phyloP scores from a whole-genome alignment of 2,329 filamentous ascomycete species.

The Trichoderma atrobrunneum region DNA sequence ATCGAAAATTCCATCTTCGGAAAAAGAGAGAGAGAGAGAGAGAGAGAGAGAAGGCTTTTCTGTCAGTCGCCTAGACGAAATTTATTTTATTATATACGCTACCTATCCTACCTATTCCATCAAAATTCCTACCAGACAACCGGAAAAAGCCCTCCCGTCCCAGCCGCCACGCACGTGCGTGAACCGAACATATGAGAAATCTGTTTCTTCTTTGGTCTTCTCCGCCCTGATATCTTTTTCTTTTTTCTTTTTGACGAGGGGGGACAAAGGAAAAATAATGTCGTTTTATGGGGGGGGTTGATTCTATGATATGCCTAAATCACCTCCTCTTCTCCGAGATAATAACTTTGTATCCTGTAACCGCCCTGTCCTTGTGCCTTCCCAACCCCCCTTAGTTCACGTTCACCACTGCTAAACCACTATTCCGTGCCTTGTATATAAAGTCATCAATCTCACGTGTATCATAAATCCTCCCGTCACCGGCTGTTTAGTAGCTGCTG shows the following conservation, averaged over 20 bases:
- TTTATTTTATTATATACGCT: constrained; percentile 11
- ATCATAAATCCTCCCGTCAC: constrained; percentile 25
- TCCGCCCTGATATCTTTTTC: background rate
- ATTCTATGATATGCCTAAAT: constrained; percentile 10
- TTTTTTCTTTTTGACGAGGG: background rate
- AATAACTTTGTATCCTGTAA: background rate
- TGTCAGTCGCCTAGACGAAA: background rate
- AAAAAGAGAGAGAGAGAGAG: background rate
- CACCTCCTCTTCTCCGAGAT: background rate
- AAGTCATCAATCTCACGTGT: background rate
- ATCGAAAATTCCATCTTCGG: background rate
- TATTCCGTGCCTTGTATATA: background rate
- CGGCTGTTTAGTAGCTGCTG: constrained; percentile 53
- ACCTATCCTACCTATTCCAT: constrained; percentile 13
- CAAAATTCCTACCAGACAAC: background rate
- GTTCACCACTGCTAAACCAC: background rate
- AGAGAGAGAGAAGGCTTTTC: background rate
- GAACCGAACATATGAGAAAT: background rate
- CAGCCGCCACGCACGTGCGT: constrained; percentile 7
- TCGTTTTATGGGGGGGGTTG: background rate
- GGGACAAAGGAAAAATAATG: background rate
- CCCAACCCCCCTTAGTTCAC: background rate
- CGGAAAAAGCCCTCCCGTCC: background rate
- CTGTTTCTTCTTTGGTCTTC: background rate
- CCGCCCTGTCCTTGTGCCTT: background rate